Evolutionary conservation across 805 yeast genomes (phyloP).

Genomic region (Geotrichum ghanense): DNA sequence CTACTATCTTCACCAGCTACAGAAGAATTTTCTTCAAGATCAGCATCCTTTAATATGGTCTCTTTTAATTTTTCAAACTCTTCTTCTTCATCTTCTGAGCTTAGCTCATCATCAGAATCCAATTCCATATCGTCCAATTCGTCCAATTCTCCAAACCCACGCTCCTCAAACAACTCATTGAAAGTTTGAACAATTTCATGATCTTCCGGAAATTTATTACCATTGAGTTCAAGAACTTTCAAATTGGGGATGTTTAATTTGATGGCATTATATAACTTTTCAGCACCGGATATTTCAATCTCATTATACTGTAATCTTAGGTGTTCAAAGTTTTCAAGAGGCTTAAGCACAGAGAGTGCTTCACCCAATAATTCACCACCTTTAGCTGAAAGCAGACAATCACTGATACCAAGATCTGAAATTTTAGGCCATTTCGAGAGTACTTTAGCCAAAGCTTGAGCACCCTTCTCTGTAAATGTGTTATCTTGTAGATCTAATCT

Average conservation of each 20-base stretch:
- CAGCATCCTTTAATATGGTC: constrained; percentile 32
- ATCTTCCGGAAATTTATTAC: constrained; percentile 88
- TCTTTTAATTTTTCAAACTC: constrained; percentile 54
- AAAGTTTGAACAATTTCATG: constrained; percentile 55
- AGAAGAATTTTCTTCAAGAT: constrained; percentile 29
- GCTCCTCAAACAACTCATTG: constrained; percentile 48
- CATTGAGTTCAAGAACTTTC: constrained; percentile 70
- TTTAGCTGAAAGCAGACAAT: constrained; percentile 68
- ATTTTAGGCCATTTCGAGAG: constrained; percentile 55
- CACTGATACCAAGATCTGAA: constrained; percentile 75
- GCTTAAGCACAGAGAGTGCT: constrained; percentile 23
- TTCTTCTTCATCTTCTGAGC: constrained; percentile 45
- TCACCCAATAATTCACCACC: constrained; percentile 54
- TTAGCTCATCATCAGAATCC: constrained; percentile 56
- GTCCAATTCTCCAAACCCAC: constrained; percentile 76
- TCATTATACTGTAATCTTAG: constrained; percentile 85
- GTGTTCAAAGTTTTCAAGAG: constrained; percentile 34
- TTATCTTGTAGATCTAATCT: constrained; percentile 87
- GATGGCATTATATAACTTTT: constrained; percentile 44
- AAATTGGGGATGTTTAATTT: constrained; percentile 46
- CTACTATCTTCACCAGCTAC: constrained; percentile 33
- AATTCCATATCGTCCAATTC: constrained; percentile 95
- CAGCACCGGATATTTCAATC: constrained; percentile 55
- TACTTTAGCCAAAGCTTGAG: constrained; percentile 49
- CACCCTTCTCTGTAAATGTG: constrained; percentile 69